Evolutionary conservation across 495 filamentous ascomycete species (phyloP), one percentile per base, ranked within the genome.

Genomic region (Tuber magnatum): DNA sequence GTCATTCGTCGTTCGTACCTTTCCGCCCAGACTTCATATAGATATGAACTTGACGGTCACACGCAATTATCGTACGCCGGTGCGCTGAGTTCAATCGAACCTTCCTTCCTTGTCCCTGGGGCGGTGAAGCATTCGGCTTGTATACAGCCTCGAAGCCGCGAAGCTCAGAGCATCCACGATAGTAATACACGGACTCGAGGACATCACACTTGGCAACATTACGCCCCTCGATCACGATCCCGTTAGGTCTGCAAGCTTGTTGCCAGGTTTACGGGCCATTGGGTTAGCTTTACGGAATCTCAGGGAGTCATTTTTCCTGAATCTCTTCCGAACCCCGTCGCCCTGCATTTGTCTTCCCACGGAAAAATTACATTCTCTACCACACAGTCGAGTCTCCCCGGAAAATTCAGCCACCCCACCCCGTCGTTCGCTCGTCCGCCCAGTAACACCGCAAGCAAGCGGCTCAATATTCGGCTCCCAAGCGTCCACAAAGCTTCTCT

Each of bases 41-140:
- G 71, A 71, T 71, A 78, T 74, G 77, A 73, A 68, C 71, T 77
- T 69, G 69, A 69, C 69, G 71, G 77, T 79, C 77, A 79, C 77
- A 79, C 65, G 73, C 76, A 71, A 71, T 38, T 32, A 39, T 68
- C 70, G 74, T 74, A 74, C 48, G 14, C 71, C 51, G 39, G 76
- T 77, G 76, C 40, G 68, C 69, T 71, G 61, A 74, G 69, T 61
- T 75, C 73, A 65, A 43, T 41, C 69, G 73, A 65, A 8, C 56
- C 32, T 18, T 35, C 12, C 56, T 65, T 35, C 56, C 28, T 65
- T 65, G 56, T 35, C 4, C 28, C 56, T 65, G 32, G 28, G 32
- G 56, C 14, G 56, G 56, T 35, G 56, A 65, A 61, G 56, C 56
- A 16, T 18, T 65, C n/a, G 56, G 14, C 46, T 51, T 51, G 46